Evolutionary conservation across 768 basidiomycete species (phyloP).

Genomic region (Termitomyces sp.): DNA sequence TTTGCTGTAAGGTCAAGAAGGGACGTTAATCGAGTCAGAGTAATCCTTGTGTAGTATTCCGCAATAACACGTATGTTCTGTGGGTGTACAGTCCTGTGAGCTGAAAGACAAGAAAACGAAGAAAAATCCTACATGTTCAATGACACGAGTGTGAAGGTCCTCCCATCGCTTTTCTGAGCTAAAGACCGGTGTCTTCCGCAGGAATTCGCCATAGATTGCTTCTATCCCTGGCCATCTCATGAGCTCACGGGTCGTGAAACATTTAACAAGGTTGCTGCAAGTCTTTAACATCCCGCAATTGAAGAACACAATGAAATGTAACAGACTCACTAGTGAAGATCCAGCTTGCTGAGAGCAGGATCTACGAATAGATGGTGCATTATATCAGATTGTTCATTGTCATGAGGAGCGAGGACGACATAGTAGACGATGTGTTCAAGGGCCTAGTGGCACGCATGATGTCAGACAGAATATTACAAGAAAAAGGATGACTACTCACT

Average conservation of each 20-base stretch:
- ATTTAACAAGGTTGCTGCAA: constrained; percentile 88
- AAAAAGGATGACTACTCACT: constrained; percentile 41
- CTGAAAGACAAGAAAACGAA: neutral
- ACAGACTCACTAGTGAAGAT: constrained; percentile 72
- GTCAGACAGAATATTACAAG: constrained; percentile 1
- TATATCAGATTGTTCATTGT: constrained; percentile 98
- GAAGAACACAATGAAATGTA: neutral
- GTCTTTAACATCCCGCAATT: constrained; percentile 9
- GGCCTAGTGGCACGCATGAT: constrained; percentile 46
- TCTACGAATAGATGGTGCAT: constrained; percentile 82
- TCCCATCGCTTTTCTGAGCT: constrained; percentile 81
- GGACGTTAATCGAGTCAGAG: constrained; percentile 73
- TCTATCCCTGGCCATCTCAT: constrained; percentile 98
- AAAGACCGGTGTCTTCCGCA: constrained; percentile 82
- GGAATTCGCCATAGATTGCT: constrained; percentile 77
- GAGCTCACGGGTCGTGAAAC: constrained; percentile 87
- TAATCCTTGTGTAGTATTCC: constrained; percentile 93
- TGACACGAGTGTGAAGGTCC: constrained; percentile 90
- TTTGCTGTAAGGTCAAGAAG: constrained; percentile 82
- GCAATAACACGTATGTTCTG: constrained; percentile 96
- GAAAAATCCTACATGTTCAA: constrained; percentile 81
- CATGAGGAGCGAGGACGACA: constrained; percentile 88
- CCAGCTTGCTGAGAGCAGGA: constrained; percentile 74
- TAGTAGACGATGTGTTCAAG: constrained; percentile 95
- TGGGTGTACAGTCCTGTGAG: neutral